phyloP scores from a whole-genome alignment of 2,329 filamentous ascomycete genomes.

The Aspergillus sp. region DNA sequence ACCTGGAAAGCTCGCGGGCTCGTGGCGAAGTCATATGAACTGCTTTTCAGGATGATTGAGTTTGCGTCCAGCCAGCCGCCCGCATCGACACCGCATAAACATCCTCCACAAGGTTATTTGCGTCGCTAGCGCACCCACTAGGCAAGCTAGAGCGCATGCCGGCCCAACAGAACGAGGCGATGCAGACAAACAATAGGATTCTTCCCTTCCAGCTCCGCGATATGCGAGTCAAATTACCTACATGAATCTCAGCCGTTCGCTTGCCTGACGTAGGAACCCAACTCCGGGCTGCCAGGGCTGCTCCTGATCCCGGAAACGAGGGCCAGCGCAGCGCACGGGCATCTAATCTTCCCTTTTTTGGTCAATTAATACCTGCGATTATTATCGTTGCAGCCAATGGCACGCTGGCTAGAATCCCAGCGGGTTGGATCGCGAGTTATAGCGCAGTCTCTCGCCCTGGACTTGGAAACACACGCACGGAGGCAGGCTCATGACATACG shows the following conservation, averaged over 20 bases:
- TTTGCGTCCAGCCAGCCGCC: slow-evolving; percentile 2
- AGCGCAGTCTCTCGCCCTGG: slow-evolving; percentile 11
- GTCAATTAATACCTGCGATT: background rate
- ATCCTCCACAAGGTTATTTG: slow-evolving; percentile 1
- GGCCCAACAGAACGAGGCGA: slow-evolving; percentile 16
- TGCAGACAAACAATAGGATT: slow-evolving; percentile 9
- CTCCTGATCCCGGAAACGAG: background rate
- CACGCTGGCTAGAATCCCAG: background rate
- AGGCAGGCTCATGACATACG: background rate
- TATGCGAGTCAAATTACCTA: slow-evolving; percentile 15
- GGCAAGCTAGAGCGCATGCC: slow-evolving; percentile 7
- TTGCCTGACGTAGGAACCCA: slow-evolving; percentile 8
- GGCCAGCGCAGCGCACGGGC: slow-evolving; percentile 7
- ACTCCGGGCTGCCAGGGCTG: slow-evolving; percentile 10
- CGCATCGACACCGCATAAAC: slow-evolving; percentile 1
- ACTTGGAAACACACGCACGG: background rate
- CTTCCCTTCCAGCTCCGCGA: slow-evolving; percentile 5
- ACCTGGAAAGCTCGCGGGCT: background rate
- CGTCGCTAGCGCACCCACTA: slow-evolving; percentile 7
- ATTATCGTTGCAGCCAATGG: background rate
- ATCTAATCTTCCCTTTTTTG: background rate
- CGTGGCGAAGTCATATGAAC: slow-evolving; percentile 2
- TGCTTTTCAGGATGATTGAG: background rate
- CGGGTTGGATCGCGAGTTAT: slow-evolving; percentile 4
- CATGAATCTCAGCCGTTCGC: slow-evolving; percentile 1